Evolutionary conservation across 495 filamentous ascomycete genomes (phyloP), one percentile per base, ranked within the genome.

Genomic region (Talaromyces ruber): DNA sequence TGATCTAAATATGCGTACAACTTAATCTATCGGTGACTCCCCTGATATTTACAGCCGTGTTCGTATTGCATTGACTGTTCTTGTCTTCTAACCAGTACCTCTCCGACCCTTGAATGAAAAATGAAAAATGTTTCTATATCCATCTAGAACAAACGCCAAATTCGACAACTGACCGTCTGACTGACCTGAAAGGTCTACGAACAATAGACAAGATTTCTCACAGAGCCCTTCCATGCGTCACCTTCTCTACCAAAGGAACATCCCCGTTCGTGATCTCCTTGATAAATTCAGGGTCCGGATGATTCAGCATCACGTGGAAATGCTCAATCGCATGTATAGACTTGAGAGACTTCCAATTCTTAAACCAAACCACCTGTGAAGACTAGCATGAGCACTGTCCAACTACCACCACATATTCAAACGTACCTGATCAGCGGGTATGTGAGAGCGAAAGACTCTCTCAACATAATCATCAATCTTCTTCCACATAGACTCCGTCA

Each of bases 241-340:
- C 29, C 63, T 64, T 72, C 6, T 68, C 64, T 21, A 73, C 72
- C 67, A 87, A 66, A 2, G 90, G 86, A 9, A 89, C 76, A 74
- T 96, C 90, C 4, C 88, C 89, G 28, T 81, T 72, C 2, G 92
- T 95, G 65, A 95, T 83, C 63, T 87, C 80, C 63, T 79, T 72
- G 32, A 96, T 67, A 63, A 93, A 91, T 34, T 74, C 81, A 53
- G 77, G 76, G 68, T 91, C 85, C 4, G 91, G 86, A 55, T 89
- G 80, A 71, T 84, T 86, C 51, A 96, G 76, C 90, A 96, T 92
- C 68, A 96, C 88, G 72, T 96, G 92, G 72, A 96, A 94, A 68
- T 96, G 92, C 78, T 96, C 92, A n/a, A 96, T 82, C n/a, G 88
- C 84, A 64, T 90, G 84, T 12, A 96, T 82, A 3, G 84, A 88